Percentiles rank a stretch among this genome's conserved stretches.
Conservation (phyloP, 2,329 filamentous ascomycete species). For the Claviceps fusiformis region DNA sequence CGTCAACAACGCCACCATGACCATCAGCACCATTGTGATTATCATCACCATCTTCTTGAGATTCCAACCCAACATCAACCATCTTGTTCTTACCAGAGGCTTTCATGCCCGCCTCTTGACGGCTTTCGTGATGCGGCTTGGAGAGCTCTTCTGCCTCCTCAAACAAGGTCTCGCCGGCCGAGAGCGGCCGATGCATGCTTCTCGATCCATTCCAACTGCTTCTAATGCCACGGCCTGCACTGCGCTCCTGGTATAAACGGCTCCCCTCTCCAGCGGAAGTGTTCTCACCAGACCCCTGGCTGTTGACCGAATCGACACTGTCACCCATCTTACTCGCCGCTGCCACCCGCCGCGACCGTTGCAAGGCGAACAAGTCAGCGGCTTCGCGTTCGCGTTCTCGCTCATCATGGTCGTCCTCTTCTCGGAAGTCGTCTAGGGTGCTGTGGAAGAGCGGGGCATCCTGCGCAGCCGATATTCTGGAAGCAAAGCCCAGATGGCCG, state of each 20-base stretch:
- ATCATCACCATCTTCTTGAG: slow-evolving; percentile 41
- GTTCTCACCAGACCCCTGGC: slow-evolving; percentile 22
- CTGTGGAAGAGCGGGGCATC: slow-evolving; percentile 93
- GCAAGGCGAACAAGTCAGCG: slow-evolving; percentile 85
- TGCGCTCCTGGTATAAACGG: slow-evolving; percentile 31
- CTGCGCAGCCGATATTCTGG: slow-evolving; percentile 55
- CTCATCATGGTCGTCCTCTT: slow-evolving; percentile 87
- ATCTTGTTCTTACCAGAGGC: slow-evolving; percentile 47
- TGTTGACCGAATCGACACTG: slow-evolving; percentile 55
- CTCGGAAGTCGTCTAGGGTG: slow-evolving; percentile 75
- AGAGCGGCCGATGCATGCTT: slow-evolving; percentile 20
- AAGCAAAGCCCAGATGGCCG: slow-evolving; percentile 60
- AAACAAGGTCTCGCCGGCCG: slow-evolving; percentile 19
- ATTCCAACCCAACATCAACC: slow-evolving; percentile 77
- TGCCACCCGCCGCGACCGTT: slow-evolving; percentile 79
- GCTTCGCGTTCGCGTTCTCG: slow-evolving; percentile 61
- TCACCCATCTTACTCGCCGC: slow-evolving; percentile 72
- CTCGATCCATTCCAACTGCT: slow-evolving; percentile 51
- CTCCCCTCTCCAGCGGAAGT: slow-evolving; percentile 14
- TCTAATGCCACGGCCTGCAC: slow-evolving; percentile 39
- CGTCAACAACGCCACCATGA: slow-evolving; percentile 32
- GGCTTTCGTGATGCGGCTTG: slow-evolving; percentile 17
- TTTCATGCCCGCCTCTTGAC: slow-evolving; percentile 14
- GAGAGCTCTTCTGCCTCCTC: slow-evolving; percentile 30
- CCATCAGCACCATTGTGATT: slow-evolving; percentile 45